phyloP scores from a whole-genome alignment of 2,329 filamentous ascomycete genomes.

The Botrytis porri region DNA sequence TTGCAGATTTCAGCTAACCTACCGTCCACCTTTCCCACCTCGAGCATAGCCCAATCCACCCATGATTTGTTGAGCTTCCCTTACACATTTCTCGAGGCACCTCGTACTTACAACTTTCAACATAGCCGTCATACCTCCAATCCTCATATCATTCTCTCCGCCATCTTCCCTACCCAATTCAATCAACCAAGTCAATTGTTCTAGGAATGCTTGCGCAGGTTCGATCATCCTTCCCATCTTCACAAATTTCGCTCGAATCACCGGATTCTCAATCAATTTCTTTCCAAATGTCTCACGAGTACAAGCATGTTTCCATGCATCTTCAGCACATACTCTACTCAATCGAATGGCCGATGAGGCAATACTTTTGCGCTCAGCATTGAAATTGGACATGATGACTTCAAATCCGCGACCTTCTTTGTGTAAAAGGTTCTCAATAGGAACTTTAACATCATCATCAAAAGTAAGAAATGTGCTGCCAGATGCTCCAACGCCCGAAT shows the following conservation, averaged over 20 bases:
- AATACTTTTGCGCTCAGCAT: conserved; percentile 57
- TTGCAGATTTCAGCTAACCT: neutral
- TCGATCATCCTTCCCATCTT: conserved; percentile 59
- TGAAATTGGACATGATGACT: conserved; percentile 60
- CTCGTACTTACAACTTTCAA: conserved; percentile 52
- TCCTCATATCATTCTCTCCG: conserved; percentile 39
- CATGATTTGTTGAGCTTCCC: conserved; percentile 55
- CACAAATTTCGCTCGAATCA: conserved; percentile 59
- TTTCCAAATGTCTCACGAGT: conserved; percentile 57
- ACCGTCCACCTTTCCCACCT: conserved; percentile 46
- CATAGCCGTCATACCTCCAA: conserved; percentile 51
- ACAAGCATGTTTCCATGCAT: conserved; percentile 51
- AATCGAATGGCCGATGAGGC: conserved; percentile 55
- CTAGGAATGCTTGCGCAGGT: conserved; percentile 58
- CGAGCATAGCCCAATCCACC: conserved; percentile 52
- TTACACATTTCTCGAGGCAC: conserved; percentile 51
- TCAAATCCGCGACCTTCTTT: conserved; percentile 54
- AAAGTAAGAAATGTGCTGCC: conserved; percentile 54
- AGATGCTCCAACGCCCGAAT: conserved; percentile 65
- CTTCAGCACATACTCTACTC: conserved; percentile 53
- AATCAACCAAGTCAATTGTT: conserved; percentile 52
- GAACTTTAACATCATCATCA: conserved; percentile 54
- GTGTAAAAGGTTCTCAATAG: conserved; percentile 52
- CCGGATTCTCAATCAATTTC: conserved; percentile 55
- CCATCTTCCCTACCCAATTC: conserved; percentile 29